Conservation (phyloP, 768 basidiomycete species). For the Boletus patriciae region DNA sequence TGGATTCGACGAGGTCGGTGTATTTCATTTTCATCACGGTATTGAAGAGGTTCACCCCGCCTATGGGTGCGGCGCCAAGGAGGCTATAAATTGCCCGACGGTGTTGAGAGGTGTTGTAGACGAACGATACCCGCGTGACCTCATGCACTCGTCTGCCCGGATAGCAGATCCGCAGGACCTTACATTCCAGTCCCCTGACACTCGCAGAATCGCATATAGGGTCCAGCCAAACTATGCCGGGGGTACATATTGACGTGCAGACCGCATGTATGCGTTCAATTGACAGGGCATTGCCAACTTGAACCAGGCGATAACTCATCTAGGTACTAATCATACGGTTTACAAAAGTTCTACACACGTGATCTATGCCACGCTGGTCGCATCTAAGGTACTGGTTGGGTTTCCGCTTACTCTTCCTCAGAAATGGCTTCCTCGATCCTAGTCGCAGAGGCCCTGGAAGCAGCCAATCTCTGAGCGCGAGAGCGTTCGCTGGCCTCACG, state of each 20-base stretch:
- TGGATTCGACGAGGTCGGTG: conserved; percentile 41
- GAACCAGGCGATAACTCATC: neutral
- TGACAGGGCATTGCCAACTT: neutral
- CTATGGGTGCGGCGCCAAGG: conserved; percentile 39
- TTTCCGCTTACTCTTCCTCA: conserved; percentile 26
- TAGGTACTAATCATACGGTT: neutral
- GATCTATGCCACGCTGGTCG: neutral
- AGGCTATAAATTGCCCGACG: conserved; percentile 39
- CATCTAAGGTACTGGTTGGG: neutral
- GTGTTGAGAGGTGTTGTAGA: conserved; percentile 34
- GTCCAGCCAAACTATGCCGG: no score
- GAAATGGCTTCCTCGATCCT: conserved; percentile 25
- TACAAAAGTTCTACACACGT: conserved; percentile 1
- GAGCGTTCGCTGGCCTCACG: conserved; percentile 73
- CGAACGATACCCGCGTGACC: neutral
- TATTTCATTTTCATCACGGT: neutral
- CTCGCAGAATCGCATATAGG: no score
- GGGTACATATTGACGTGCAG: no score
- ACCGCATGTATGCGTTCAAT: no score
- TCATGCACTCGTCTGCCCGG: neutral
- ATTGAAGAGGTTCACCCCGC: neutral
- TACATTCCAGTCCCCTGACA: no score
- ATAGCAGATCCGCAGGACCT: neutral
- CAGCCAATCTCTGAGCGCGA: conserved; percentile 46
- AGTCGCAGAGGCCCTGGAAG: conserved; percentile 32